These are phyloP conservation scores for Mucuna pruriens DNA, from an alignment of 306 rosid species.

Conservation along the genomic window DNA sequence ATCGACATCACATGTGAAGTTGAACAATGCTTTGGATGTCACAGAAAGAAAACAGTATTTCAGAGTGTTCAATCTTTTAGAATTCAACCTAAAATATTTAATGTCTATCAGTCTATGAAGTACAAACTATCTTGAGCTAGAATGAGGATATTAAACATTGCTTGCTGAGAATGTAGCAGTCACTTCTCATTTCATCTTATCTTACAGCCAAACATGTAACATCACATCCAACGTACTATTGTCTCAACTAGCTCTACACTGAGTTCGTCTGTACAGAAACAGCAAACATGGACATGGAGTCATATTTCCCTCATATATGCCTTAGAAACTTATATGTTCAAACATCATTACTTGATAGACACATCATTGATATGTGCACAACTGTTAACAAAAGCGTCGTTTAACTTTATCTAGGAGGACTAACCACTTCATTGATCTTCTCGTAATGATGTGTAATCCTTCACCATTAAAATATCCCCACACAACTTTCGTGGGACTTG, in stretches of 20 bases:
- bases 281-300: constrained; percentile 8
- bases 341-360: constrained; percentile 10
- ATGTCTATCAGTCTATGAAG: constrained; percentile 16
- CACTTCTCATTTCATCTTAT: constrained; percentile 19
- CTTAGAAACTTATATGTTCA: not conserved
- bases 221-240: not conserved
- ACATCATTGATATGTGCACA: not conserved
- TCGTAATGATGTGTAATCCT: constrained; percentile 51
- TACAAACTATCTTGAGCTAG: constrained; percentile 8
- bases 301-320: constrained; percentile 12
- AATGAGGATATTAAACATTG: not conserved
- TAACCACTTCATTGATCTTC: constrained; percentile 25
- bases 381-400: not conserved
- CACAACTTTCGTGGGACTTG: constrained; percentile 82
- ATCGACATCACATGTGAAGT: constrained; percentile 26
- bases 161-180: not conserved
- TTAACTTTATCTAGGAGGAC: constrained; percentile 22
- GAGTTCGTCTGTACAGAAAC: constrained; percentile 31
- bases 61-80: not conserved
- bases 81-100: constrained; percentile 20
- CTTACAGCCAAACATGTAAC: not conserved
- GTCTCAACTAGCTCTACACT: constrained; percentile 17
- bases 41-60: constrained; percentile 6
- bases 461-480: constrained; percentile 76
- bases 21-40: not conserved